These are phyloP conservation scores for Austroboletus niveus DNA, from an alignment of 1,284 basidiomycete genomes.

Conservation along the genomic window DNA sequence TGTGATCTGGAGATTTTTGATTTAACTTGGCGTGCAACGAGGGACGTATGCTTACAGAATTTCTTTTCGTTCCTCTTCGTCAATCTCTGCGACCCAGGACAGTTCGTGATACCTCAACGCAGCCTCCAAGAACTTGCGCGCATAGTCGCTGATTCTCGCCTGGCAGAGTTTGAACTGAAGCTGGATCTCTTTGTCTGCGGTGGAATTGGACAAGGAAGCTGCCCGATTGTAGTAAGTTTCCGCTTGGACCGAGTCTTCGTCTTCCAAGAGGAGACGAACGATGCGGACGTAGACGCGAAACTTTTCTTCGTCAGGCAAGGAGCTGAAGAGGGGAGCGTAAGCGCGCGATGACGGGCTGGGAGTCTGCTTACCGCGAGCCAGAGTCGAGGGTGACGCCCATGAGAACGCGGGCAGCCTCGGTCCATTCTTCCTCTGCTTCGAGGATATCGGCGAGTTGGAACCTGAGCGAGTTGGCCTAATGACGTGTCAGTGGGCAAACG, in stretches of 20 bases:
- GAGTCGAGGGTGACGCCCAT: constrained; percentile 91
- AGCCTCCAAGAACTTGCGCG: constrained; percentile 93
- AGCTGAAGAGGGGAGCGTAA: constrained; percentile 38
- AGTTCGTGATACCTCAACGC: constrained; percentile 93
- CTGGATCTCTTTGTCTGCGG: constrained; percentile 72
- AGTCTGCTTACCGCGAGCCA: constrained; percentile 67
- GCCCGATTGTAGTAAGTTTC: constrained; percentile 97
- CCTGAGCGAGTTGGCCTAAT: constrained; percentile 77
- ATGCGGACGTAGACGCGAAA: constrained; percentile 91
- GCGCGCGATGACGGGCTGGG: neutral
- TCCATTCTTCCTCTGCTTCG: constrained; percentile 92
- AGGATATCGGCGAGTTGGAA: constrained; percentile 87
- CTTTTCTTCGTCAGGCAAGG: constrained; percentile 81
- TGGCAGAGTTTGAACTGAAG: constrained; percentile 86
- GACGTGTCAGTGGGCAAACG: neutral
- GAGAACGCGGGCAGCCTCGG: constrained; percentile 85
- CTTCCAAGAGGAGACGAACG: constrained; percentile 92
- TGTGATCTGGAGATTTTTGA: constrained; percentile 55
- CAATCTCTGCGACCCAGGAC: constrained; percentile 83
- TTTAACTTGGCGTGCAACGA: no score
- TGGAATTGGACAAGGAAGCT: constrained; percentile 81
- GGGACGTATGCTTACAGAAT: constrained; percentile 64
- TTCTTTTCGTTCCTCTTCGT: constrained; percentile 84
- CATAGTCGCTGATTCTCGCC: constrained; percentile 91
- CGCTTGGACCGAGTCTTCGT: constrained; percentile 90